Conservation (phyloP, 805 yeast genomes). For the Sugiyamaella marilandica region DNA sequence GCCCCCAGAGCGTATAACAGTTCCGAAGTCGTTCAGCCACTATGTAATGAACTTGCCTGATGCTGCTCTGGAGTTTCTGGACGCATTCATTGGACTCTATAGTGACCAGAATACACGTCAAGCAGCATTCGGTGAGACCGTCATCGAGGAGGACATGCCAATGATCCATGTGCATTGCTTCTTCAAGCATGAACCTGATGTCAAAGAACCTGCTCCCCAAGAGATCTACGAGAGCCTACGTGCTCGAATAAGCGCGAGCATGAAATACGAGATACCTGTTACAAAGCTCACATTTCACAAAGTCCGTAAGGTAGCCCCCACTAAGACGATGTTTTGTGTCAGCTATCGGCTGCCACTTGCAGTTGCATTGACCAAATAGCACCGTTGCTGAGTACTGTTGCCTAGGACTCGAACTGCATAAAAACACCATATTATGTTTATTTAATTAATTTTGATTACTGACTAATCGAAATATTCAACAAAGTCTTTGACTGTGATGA, state of each 20-base stretch:
- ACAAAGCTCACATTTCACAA: constrained; percentile 60
- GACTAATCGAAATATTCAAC: too few relatives aligned
- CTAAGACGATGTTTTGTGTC: constrained; percentile 93
- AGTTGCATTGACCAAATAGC: constrained; percentile 30
- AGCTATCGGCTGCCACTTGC: constrained; percentile 55
- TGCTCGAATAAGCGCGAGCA: constrained; percentile 42
- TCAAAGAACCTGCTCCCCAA: constrained; percentile 64
- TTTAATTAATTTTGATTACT: too few relatives aligned
- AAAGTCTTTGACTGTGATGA: too few relatives aligned
- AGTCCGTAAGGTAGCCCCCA: constrained; percentile 93
- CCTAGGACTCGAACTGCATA: too few relatives aligned
- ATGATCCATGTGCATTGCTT: constrained; percentile 87
- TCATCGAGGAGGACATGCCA: constrained; percentile 43
- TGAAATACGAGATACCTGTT: constrained; percentile 44
- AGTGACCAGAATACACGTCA: constrained; percentile 28
- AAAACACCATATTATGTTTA: too few relatives aligned
- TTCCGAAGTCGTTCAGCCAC: constrained; percentile 57
- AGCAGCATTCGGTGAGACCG: constrained; percentile 14
- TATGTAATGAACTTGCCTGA: constrained; percentile 97
- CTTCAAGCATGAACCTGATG: constrained; percentile 76
- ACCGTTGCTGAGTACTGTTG: too few relatives aligned
- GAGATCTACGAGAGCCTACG: constrained; percentile 66
- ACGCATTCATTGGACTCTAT: constrained; percentile 73
- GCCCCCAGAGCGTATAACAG: constrained; percentile 30
- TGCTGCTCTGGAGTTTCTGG: constrained; percentile 76